Base-by-base conservation (phyloP, 2,329 filamentous ascomycete species). In the Pseudophaeomoniella oleicola region DNA sequence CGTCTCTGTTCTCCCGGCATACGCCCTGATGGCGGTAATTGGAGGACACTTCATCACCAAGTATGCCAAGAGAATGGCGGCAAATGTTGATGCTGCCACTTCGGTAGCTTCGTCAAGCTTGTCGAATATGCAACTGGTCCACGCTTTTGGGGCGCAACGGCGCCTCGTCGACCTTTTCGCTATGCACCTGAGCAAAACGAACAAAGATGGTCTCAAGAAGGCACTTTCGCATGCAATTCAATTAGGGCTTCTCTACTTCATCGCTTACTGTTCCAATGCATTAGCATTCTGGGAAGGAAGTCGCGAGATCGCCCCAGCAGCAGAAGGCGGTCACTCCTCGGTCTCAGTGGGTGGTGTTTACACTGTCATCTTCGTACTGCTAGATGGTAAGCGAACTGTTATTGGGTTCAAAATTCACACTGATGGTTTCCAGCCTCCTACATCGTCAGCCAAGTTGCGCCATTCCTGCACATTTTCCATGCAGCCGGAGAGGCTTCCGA, bases 281-380 rank as follows among this genome's bases (percentile, higher is more conserved):
- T 59, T 81, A 11, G 73, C 76, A 0, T 81, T 78, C 48, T 81
- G 75, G 73, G 69, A 79, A 50, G 77, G 76, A 34, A 75, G 71
- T 42, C 63, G 59, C 22, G 66, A 66, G 36, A 66, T 76, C 30
- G 36, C 52, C 38, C 40, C 51, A 52, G 40, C 56, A 6, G 63
- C 59, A 2, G 60, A 58, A 0, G 31, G 42, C 9, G 39, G 39
- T 2, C 30, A 32, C 15, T 29, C 35, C 15, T 40, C 44, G 55
- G 22, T 27, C 6, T 9, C 9, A 9, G 22, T 27, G 6, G 22
- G 22, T n/a, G 22, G n/a, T 15, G 50, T 50, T 0, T 59, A 56
- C 27, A 59, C 56, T 1, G 56, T 59, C 0, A 59, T 59, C 6
- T 59, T 59, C 34, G 50, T 59, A 27, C 43, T 59, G 12, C 47